Evolutionary conservation across 2,329 filamentous ascomycete species (phyloP).

Genomic region (Plenodomus lindquistii): DNA sequence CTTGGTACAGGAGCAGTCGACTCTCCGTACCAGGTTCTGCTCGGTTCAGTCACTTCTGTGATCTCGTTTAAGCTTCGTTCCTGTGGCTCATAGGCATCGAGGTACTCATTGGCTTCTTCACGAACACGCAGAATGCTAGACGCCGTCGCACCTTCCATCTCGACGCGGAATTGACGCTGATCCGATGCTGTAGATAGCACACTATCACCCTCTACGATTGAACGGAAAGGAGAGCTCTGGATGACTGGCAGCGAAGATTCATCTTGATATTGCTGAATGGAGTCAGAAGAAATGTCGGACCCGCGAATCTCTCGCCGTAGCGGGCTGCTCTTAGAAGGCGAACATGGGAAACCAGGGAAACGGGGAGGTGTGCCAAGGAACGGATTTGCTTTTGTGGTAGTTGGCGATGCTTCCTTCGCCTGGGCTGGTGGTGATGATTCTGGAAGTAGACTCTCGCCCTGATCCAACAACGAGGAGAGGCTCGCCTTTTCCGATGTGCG

Average conservation of each 20-base stretch:
- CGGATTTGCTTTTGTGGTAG: slow-evolving; percentile 25
- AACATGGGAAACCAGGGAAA: slow-evolving; percentile 28
- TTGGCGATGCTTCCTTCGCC: slow-evolving; percentile 16
- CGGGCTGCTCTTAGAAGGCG: slow-evolving; percentile 42
- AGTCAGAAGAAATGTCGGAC: slow-evolving; percentile 30
- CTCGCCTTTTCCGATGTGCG: slow-evolving; percentile 33
- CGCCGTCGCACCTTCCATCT: slow-evolving; percentile 33
- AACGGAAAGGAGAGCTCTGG: slow-evolving; percentile 42
- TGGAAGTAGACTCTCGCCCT: slow-evolving; percentile 37
- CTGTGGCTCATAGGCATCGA: slow-evolving; percentile 39
- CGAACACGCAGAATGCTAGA: slow-evolving; percentile 37
- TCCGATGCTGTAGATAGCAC: slow-evolving; percentile 34
- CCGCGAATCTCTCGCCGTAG: slow-evolving; percentile 34
- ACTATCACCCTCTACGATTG: slow-evolving; percentile 30
- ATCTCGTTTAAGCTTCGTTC: slow-evolving; percentile 38
- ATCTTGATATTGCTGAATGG: slow-evolving; percentile 22
- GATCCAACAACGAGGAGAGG: slow-evolving; percentile 35
- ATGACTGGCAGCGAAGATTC: slow-evolving; percentile 35
- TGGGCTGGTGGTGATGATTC: slow-evolving; percentile 33
- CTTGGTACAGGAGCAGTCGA: slow-evolving; percentile 24
- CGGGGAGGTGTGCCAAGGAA: slow-evolving; percentile 39
- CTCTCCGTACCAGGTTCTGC: slow-evolving; percentile 22
- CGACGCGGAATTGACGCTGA: slow-evolving; percentile 33
- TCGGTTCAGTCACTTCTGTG: slow-evolving; percentile 41
- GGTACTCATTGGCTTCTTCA: slow-evolving; percentile 38